A percentile compares a stretch with the other conserved stretches of the same genome.
These are phyloP conservation scores for Orbilia blumenaviensis DNA, from an alignment of 2,329 filamentous ascomycete genomes.

Conservation along the genomic window DNA sequence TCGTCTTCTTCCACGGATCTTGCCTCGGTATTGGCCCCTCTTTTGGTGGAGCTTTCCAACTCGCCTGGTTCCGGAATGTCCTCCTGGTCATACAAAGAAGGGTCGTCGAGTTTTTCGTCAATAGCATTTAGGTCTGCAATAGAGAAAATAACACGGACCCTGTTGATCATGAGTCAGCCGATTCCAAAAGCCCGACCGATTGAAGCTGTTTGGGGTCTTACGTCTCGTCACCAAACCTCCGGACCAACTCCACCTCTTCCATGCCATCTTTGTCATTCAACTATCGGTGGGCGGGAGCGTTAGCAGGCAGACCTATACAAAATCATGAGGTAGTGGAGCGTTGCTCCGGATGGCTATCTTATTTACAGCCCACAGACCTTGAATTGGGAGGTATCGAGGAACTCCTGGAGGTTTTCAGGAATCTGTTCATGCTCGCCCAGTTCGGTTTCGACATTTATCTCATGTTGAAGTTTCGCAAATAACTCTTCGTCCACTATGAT, in stretches of 20 bases:
- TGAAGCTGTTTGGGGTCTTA: constrained; percentile 64
- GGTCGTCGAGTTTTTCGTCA: constrained; percentile 68
- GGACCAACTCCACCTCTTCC: constrained; percentile 85
- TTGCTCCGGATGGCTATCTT: background rate
- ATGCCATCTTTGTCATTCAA: constrained; percentile 80
- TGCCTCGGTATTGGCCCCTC: constrained; percentile 66
- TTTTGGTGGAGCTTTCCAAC: constrained; percentile 62
- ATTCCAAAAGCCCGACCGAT: constrained; percentile 6
- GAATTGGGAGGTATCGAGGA: constrained; percentile 84
- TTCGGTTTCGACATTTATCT: constrained; percentile 84
- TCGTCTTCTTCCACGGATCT: constrained; percentile 69
- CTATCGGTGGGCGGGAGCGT: constrained; percentile 60
- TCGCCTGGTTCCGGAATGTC: constrained; percentile 59
- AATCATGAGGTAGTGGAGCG: background rate
- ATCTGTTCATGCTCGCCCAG: constrained; percentile 77
- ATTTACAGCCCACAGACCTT: constrained; percentile 68
- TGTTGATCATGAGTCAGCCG: constrained; percentile 59
- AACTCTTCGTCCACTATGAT: constrained; percentile 76
- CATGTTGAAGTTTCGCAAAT: constrained; percentile 82
- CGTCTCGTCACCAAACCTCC: constrained; percentile 88
- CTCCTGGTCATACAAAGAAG: constrained; percentile 65
- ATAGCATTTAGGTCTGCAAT: constrained; percentile 81
- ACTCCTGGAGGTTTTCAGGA: constrained; percentile 83
- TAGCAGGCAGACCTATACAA: background rate
- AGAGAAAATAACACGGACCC: constrained; percentile 82